These are phyloP conservation scores for Pythium scleroteichum DNA, from an alignment of 352 stramenopile genomes.

Conservation along the genomic window DNA sequence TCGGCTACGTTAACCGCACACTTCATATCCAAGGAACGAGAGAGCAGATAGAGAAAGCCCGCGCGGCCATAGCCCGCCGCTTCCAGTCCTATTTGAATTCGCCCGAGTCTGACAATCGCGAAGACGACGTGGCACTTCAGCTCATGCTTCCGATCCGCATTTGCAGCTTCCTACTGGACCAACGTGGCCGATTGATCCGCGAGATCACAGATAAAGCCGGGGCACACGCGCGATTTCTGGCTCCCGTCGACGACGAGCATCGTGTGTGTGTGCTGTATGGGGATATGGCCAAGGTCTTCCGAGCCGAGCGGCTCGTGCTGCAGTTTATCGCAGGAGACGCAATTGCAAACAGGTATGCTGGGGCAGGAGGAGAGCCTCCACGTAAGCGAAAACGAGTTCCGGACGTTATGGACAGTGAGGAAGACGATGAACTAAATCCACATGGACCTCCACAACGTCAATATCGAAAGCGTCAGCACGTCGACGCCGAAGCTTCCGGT, in stretches of 20 bases:
- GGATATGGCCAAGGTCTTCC: slow-evolving; percentile 49
- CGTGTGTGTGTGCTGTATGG: slow-evolving; percentile 59
- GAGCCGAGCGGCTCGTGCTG: slow-evolving; percentile 55
- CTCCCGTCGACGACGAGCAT: slow-evolving; percentile 37
- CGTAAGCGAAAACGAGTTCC: slow-evolving; percentile 38
- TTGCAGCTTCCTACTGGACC: slow-evolving; percentile 48
- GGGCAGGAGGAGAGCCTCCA: slow-evolving; percentile 17
- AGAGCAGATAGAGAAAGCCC: slow-evolving; percentile 46
- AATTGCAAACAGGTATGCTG: slow-evolving; percentile 45
- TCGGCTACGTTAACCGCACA: slow-evolving; percentile 63
- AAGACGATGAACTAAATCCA: too few relatives aligned
- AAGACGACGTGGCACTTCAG: slow-evolving; percentile 58
- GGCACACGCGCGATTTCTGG: slow-evolving; percentile 49
- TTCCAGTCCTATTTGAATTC: slow-evolving; percentile 29
- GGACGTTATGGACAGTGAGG: background rate
- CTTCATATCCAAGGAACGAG: slow-evolving; percentile 63
- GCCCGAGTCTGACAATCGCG: slow-evolving; percentile 7
- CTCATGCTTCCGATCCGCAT: slow-evolving; percentile 47
- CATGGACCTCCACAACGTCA: background rate
- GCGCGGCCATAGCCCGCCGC: slow-evolving; percentile 37
- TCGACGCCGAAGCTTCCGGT: slow-evolving; percentile 7
- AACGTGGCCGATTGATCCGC: slow-evolving; percentile 48
- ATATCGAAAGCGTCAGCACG: background rate
- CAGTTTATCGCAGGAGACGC: slow-evolving; percentile 58
- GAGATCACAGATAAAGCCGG: slow-evolving; percentile 57